phyloP scores from a whole-genome alignment of 169 alveolate species.

The Plasmodium billcollinsi region DNA sequence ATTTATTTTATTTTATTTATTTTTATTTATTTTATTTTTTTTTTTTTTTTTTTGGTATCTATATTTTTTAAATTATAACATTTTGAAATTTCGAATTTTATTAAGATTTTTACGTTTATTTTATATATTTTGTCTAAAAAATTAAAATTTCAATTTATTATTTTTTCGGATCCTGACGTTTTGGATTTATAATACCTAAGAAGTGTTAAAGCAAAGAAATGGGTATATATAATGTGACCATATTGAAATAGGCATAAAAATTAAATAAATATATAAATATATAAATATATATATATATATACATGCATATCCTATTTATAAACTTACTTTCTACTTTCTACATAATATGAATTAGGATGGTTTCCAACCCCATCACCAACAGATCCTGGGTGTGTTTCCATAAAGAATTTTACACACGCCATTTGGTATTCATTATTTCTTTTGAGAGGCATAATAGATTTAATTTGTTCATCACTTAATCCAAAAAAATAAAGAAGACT shows the following conservation, averaged over 20 bases:
- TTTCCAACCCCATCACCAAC: constrained; percentile 93
- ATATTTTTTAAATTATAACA: too few relatives aligned
- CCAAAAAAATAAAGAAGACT: constrained; percentile 72
- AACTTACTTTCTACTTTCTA: constrained; percentile 80
- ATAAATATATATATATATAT: not conserved
- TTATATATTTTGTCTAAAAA: too few relatives aligned
- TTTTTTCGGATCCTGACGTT: constrained; percentile 27
- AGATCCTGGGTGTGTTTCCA: constrained; percentile 89
- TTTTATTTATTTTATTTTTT: not conserved
- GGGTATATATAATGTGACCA: not conserved
- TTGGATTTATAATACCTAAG: constrained; percentile 69
- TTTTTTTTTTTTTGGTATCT: not conserved
- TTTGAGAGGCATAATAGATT: constrained; percentile 83
- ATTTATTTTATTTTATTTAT: not conserved
- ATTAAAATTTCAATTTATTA: not conserved
- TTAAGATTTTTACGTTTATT: too few relatives aligned
- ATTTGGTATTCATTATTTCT: constrained; percentile 89
- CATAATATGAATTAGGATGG: constrained; percentile 91
- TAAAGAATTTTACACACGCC: constrained; percentile 90
- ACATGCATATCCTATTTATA: not conserved
- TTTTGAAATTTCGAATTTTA: too few relatives aligned
- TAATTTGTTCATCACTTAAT: constrained; percentile 79
- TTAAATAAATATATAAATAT: not conserved
- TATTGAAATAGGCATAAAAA: not conserved
- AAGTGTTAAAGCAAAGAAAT: not conserved